Base-by-base conservation (phyloP, 2,329 filamentous ascomycete species). In the Claviceps sp. region DNA sequence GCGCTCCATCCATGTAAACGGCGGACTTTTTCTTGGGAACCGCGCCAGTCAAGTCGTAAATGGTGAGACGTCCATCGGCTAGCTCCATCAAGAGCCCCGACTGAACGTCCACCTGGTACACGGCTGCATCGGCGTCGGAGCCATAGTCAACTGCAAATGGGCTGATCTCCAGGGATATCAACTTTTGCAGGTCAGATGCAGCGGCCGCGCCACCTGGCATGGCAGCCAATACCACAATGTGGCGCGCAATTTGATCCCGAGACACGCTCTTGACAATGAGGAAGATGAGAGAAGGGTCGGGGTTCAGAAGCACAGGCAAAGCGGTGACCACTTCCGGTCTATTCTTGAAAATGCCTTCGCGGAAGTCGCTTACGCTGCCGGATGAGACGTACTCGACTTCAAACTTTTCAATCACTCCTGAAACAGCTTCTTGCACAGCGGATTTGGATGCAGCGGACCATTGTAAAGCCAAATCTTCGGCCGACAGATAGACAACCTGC, bases 31-130 rank as follows among this genome's bases (percentile, higher is more conserved):
- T 64, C 57, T 76, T 81, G 0, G 84, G 84, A 6, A 84, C 69
- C 16, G 78, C 78, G 14, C 75, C 73, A 16, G 76, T 78, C 38
- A 89, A 67, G 55, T 87, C 80, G 62, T 82, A 87, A 2, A 81
- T 77, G 26, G 70, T 73, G 17, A 90, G 68, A 1, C 63, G 67
- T 11, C 74, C 75, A 22, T 72, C 68, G 14, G 70, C 63, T 1
- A 87, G 70, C 60, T 83, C 75, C 54, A 86, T 74, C 3, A 90
- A 67, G 41, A 75, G 73, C 13, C 85, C 85, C 2, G 80, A 78
- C 19, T 77, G 75, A 24, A 80, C 68, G 56, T 89, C 80, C 1
- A 88, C 66, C 34, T 76, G 74, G 59, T 78, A 84, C 8, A 57
- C 60, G 4, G 63, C 56, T 17, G 56, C 30, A 17, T 54, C 47